phyloP scores from a whole-genome alignment of 768 basidiomycete species.

The Suillus paluster region DNA sequence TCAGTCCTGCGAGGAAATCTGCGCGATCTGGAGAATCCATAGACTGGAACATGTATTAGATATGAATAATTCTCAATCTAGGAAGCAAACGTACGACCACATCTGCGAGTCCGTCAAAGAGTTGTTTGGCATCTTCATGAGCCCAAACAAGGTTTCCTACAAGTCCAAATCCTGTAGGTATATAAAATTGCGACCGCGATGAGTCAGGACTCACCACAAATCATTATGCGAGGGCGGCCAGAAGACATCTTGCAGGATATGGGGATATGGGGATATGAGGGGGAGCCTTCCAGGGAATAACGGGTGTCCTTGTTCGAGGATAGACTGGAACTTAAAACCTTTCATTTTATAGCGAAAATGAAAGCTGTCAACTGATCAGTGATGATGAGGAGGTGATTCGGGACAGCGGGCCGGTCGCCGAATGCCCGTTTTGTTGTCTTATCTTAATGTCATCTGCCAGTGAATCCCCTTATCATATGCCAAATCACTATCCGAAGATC shows the following conservation, averaged over 20 bases:
- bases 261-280: neutral
- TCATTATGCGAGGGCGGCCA: conserved; percentile 30
- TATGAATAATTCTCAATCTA: neutral
- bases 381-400: neutral
- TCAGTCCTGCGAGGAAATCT: conserved; percentile 69
- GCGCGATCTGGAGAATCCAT: conserved; percentile 65
- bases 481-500: too few species aligned
- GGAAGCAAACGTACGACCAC: conserved; percentile 62
- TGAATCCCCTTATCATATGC: too few species aligned
- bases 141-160: conserved; percentile 82
- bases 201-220: conserved; percentile 36
- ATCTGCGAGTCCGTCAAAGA: conserved; percentile 72
- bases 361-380: conserved; percentile 1
- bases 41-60: conserved; percentile 35
- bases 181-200: neutral
- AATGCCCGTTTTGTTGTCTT: neutral
- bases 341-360: neutral
- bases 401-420: neutral
- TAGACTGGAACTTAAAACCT: neutral
- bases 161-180: neutral
- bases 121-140: conserved; percentile 66
- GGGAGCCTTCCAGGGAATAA: neutral
- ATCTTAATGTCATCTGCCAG: neutral
- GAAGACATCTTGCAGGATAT: conserved; percentile 18
- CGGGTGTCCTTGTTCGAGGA: neutral